Base-by-base conservation (phyloP, 2,329 filamentous ascomycete species). In the Aspergillus persii region DNA sequence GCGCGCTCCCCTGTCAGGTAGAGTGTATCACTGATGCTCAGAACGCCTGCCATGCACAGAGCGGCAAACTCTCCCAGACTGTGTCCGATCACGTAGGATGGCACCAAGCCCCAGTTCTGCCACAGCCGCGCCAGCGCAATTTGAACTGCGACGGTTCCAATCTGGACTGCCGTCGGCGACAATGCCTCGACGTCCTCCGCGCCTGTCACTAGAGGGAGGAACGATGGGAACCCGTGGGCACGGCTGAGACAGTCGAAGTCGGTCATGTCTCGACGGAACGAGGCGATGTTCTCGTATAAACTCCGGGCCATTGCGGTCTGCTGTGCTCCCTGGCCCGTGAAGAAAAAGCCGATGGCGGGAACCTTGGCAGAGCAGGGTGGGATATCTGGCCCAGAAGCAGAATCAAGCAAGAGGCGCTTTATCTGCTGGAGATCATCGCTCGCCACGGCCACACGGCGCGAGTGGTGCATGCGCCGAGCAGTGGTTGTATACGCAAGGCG, bases 401-500 rank as follows among this genome's bases (percentile, higher is more conserved):
- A 23, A 23, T 23, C 18, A 23, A 23, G 18, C 18, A 23, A 23
- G 18, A 23, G 18, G 18, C 18, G 18, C 18, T 23, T 23, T 23
- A 23, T 23, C 18, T 23, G 18, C 18, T 23, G 18, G 18, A 23
- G 18, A 23, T 23, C 18, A 23, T 23, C 18, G 18, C 18, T 23
- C 18, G 2, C 18, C 18, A 23, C 18, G 18, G 18, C 18, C 18
- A 23, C 18, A 23, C 18, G 18, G 18, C 18, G 18, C 18, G 64
- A 18, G 15, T 80, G 74, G 53, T 80, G 78, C 5, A 68, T 61
- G 1, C 78, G 73, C n/a, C 79, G 73, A 12, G 88, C 88, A 8
- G 86, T 89, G 0, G 84, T 86, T 1, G 85, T 87, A 72, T 89
- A 90, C 0, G 86, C 82, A 1, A 90, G 73, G 59, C 84, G 76